phyloP scores from a whole-genome alignment of 164 flowering plant species.

The Aristolochia contorta region DNA sequence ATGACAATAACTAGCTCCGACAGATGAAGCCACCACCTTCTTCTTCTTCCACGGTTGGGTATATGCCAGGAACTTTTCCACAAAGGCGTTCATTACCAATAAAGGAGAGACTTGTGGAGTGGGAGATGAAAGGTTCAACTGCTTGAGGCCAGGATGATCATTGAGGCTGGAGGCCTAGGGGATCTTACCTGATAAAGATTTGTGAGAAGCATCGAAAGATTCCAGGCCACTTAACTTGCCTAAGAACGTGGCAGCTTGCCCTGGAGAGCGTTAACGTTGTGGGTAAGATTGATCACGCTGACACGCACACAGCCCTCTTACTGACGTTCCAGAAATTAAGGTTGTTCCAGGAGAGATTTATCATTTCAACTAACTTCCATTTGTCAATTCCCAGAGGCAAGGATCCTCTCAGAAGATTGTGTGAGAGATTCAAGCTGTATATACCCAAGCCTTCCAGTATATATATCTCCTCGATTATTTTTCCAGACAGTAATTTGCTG shows the following conservation, averaged over 20 bases:
- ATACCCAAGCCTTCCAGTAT: slow-evolving; percentile 24
- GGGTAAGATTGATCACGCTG: slow-evolving; percentile 28
- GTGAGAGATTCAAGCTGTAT: slow-evolving; percentile 48
- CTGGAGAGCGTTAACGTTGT: slow-evolving; percentile 33
- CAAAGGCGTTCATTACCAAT: slow-evolving; percentile 35
- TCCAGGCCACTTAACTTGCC: slow-evolving; percentile 34
- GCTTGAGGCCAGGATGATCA: slow-evolving; percentile 20
- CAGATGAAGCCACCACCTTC: slow-evolving; percentile 14
- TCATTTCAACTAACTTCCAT: slow-evolving; percentile 29
- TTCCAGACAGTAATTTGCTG: slow-evolving; percentile 42
- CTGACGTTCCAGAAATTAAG: slow-evolving; percentile 36
- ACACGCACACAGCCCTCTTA: slow-evolving; percentile 37
- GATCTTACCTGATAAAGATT: slow-evolving; percentile 32
- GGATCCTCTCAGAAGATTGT: slow-evolving; percentile 39
- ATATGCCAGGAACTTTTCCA: slow-evolving; percentile 26
- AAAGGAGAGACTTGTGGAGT: slow-evolving; percentile 26
- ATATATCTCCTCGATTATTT: slow-evolving; percentile 30
- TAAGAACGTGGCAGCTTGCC: slow-evolving; percentile 41
- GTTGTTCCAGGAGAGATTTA: slow-evolving; percentile 46
- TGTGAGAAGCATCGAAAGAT: slow-evolving; percentile 37
- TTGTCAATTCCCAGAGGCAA: slow-evolving; percentile 46
- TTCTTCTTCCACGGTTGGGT: slow-evolving; percentile 16
- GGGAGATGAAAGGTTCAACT: slow-evolving; percentile 41
- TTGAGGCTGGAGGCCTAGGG: slow-evolving; percentile 32
- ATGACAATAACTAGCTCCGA: slow-evolving; percentile 16